phyloP scores from a whole-genome alignment of 148 eudicot species.

The Oxyria digyna region DNA sequence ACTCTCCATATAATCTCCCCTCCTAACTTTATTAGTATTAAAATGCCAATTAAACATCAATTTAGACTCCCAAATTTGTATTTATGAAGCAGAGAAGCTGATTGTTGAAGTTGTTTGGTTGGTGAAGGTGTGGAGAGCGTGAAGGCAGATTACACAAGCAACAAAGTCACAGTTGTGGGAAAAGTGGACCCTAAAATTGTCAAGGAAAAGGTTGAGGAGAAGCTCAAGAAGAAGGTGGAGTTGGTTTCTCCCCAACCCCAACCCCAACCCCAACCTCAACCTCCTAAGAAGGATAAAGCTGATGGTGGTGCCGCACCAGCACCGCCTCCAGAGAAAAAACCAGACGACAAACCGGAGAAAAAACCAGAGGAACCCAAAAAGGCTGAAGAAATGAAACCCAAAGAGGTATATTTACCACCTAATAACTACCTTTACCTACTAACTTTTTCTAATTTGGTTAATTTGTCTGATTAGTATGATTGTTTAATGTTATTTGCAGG shows the following conservation, averaged over 20 bases:
- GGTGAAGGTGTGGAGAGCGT: conserved; percentile 18
- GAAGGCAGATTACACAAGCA: conserved; percentile 12
- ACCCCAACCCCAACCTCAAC: no score
- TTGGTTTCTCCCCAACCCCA: conserved; percentile 13
- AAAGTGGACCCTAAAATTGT: conserved; percentile 11
- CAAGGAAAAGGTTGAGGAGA: conserved; percentile 10
- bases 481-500: neutral
- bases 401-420: conserved; percentile 24
- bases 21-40: no score
- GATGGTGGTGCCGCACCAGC: neutral
- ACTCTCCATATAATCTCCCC: neutral
- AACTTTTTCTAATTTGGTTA: neutral
- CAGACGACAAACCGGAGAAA: conserved; percentile 29
- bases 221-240: conserved; percentile 15
- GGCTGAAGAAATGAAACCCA: conserved; percentile 31
- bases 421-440: no score
- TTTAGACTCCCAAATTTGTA: neutral
- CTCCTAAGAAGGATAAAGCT: conserved; percentile 4
- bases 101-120: conserved; percentile 7
- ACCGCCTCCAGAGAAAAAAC: conserved; percentile 17
- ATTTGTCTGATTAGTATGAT: neutral
- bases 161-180: conserved; percentile 12
- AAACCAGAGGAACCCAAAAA: conserved; percentile 13
- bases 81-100: no score
- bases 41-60: neutral